Conservation (phyloP, 2,329 filamentous ascomycete genomes). For the Aphanoascus verrucosus region DNA sequence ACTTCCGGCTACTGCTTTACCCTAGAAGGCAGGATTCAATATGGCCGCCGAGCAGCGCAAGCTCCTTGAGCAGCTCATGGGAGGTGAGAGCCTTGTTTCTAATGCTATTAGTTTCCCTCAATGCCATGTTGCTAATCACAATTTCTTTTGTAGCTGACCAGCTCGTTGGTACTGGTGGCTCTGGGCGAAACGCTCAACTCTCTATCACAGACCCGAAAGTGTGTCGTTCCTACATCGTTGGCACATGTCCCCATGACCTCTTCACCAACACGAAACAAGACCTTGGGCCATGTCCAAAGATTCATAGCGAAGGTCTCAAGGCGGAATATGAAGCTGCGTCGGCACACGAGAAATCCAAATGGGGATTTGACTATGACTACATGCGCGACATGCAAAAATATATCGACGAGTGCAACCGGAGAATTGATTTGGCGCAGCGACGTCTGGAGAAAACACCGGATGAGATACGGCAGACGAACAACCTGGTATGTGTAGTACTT, state of each 20-base stretch:
- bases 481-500: constrained; percentile 44
- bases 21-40: constrained; percentile 3
- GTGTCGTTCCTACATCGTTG: constrained; percentile 85
- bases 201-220: constrained; percentile 86
- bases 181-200: constrained; percentile 66
- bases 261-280: constrained; percentile 99
- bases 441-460: constrained; percentile 94
- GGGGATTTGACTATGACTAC: constrained; percentile 94
- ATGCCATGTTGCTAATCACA: constrained; percentile 20
- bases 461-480: constrained; percentile 91
- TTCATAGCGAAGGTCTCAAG: constrained; percentile 81
- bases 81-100: constrained; percentile 29
- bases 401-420: constrained; percentile 89
- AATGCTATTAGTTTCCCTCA: background rate
- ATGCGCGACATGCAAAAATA: constrained; percentile 92
- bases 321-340: constrained; percentile 71
- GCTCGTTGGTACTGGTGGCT: constrained; percentile 68
- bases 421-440: constrained; percentile 82
- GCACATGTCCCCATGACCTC: constrained; percentile 93
- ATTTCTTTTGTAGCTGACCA: constrained; percentile 37
- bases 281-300: constrained; percentile 74
- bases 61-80: constrained; percentile 89
- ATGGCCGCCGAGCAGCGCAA: constrained; percentile 98
- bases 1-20: background rate
- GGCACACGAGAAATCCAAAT: constrained; percentile 59